phyloP scores from a whole-genome alignment of 2,329 filamentous ascomycete genomes.

The Camillea tinctor region DNA sequence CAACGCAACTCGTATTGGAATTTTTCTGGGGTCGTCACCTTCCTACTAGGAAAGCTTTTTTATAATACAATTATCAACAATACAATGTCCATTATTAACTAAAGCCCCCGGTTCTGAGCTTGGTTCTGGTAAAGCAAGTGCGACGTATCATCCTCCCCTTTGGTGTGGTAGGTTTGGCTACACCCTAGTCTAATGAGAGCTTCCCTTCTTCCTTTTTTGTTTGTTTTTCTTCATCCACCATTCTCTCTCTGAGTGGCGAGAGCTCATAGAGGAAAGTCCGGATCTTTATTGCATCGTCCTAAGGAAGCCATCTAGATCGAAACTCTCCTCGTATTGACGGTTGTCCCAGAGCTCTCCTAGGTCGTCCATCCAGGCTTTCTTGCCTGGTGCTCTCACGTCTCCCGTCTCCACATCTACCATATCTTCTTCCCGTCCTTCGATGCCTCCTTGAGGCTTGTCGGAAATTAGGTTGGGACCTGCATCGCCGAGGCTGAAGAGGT shows the following conservation, averaged over 20 bases:
- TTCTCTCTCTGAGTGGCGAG: constrained; percentile 1
- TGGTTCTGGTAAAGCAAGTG: constrained; percentile 1
- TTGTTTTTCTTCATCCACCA: no score
- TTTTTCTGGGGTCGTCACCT: no score
- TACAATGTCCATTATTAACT: constrained; percentile 1
- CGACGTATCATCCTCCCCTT: background rate
- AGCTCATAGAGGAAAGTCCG: background rate
- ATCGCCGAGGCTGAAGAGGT: constrained; percentile 90
- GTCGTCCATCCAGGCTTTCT: constrained; percentile 94
- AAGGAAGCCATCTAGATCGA: constrained; percentile 92
- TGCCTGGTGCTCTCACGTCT: constrained; percentile 89
- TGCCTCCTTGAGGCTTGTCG: constrained; percentile 57
- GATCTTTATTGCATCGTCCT: constrained; percentile 66
- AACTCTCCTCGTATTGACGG: constrained; percentile 96
- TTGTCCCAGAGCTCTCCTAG: constrained; percentile 97
- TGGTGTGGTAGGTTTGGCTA: background rate
- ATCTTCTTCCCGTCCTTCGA: constrained; percentile 70
- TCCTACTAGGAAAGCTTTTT: background rate
- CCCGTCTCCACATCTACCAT: constrained; percentile 93
- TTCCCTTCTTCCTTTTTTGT: no score
- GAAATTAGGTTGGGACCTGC: constrained; percentile 65
- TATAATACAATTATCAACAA: constrained; percentile 13
- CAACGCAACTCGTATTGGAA: no score
- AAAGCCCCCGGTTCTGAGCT: constrained; percentile 1
- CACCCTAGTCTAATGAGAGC: no score